Percentiles rank a stretch among this genome's conserved stretches.
These are phyloP conservation scores for Phytophthora melonis DNA, from an alignment of 352 stramenopile species.

Conservation along the genomic window DNA sequence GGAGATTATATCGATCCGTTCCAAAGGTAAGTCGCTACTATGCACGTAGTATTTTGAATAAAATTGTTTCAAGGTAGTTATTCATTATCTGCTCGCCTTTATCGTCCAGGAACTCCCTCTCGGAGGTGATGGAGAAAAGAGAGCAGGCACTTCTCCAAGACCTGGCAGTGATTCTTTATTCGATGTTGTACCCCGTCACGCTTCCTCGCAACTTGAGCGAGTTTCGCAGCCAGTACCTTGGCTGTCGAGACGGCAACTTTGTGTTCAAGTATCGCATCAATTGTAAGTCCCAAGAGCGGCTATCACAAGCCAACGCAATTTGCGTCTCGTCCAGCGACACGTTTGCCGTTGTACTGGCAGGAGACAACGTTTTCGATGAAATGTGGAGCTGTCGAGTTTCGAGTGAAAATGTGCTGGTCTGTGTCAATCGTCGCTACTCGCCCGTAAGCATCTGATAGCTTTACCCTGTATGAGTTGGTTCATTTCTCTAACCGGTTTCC, in stretches of 20 bases:
- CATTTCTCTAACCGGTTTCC: background rate
- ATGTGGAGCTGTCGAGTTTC: constrained; percentile 15
- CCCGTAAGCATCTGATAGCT: constrained; percentile 13
- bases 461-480: background rate
- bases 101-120: background rate
- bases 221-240: constrained; percentile 27
- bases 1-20: constrained; percentile 29
- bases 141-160: constrained; percentile 29
- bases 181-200: constrained; percentile 30
- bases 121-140: constrained; percentile 2
- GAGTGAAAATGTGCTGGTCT: constrained; percentile 1
- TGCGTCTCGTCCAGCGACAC: constrained; percentile 15
- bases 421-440: constrained; percentile 22
- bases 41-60: too few relatives aligned
- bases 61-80: too few relatives aligned
- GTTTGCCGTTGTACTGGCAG: constrained; percentile 10
- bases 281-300: background rate
- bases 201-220: constrained; percentile 23
- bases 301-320: background rate
- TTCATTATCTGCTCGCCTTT: background rate
- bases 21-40: constrained; percentile 15
- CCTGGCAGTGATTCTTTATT: constrained; percentile 29
- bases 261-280: constrained; percentile 21
- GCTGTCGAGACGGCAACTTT: constrained; percentile 9
- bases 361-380: background rate